phyloP scores from a whole-genome alignment of 1,284 basidiomycete genomes.

The Peniophora sp. region DNA sequence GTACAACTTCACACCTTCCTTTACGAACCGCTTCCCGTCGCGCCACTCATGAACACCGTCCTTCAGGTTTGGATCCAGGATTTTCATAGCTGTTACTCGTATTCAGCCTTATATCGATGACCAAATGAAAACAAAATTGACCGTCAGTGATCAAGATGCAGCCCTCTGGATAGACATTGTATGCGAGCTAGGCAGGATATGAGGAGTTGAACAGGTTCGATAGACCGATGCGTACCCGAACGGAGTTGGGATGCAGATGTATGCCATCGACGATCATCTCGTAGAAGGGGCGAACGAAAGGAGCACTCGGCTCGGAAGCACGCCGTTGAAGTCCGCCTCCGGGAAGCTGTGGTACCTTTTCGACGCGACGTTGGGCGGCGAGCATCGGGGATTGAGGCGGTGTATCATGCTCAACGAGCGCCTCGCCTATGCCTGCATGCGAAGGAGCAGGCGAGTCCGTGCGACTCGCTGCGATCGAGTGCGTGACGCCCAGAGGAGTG shows the following conservation, averaged over 20 bases:
- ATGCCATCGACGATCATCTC: conserved; percentile 88
- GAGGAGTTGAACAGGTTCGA: conserved; percentile 4
- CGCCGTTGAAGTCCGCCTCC: conserved; percentile 1
- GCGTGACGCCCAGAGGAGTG: conserved; percentile 18
- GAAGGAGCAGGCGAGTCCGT: conserved; percentile 8
- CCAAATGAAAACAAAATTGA: conserved; percentile 21
- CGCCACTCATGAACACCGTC: conserved; percentile 88
- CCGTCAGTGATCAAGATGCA: conserved; percentile 88
- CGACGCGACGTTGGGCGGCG: conserved; percentile 6
- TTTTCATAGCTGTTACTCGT: conserved; percentile 62
- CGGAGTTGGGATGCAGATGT: conserved; percentile 86
- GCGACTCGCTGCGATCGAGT: conserved; percentile 10
- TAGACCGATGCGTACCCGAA: conserved; percentile 47
- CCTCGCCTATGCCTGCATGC: conserved; percentile 35
- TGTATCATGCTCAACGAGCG: conserved; percentile 53
- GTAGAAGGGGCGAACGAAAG: conserved; percentile 75
- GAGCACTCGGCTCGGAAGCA: conserved; percentile 18
- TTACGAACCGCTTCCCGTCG: conserved; percentile 69
- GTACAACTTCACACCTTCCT: conserved; percentile 75
- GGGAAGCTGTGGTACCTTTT: conserved; percentile 5
- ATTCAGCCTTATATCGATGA: neutral
- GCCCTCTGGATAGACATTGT: conserved; percentile 73
- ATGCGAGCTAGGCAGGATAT: conserved; percentile 57
- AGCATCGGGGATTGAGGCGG: conserved; percentile 51
- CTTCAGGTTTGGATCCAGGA: conserved; percentile 76